Base-by-base conservation (phyloP, 2,329 filamentous ascomycete species). In the Aureobasidium uvarum region DNA sequence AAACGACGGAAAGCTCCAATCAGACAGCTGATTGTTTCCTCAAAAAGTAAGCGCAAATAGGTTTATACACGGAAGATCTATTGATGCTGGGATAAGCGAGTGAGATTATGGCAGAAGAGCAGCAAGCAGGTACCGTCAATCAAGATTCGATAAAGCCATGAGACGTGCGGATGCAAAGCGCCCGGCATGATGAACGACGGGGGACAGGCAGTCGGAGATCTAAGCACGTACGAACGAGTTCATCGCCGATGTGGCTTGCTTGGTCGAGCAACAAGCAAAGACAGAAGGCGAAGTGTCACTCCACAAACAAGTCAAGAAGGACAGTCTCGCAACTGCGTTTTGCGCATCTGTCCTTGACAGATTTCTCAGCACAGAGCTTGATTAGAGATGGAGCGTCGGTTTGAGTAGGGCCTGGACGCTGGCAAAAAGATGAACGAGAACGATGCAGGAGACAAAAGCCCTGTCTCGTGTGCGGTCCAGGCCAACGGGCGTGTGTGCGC, bases 161-260 rank as follows among this genome's bases (percentile, higher is more conserved):
- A 55, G 52, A 55, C 20, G 14, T 41, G 13, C 25, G 23, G 38
- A 43, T 31, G 52, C 20, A 3, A 58, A 45, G 16, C 31, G 39
- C 20, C 5, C 25, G 39, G 28, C 39, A 20, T 43, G 54, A 58
- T 38, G 23, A 20, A 58, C 45, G 16, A 46, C 23, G 54, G 39
- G 36, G 16, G n/a, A 39, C 33, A 36, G 18, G 50, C 36, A n/a
- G 18, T 51, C 14, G 51, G n/a, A 39, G 20, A 46, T 46, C 41
- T 59, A 23, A 41, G 28, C 38, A 38, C 38, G 20, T 43, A n/a
- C 25, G 25, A 16, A 39, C 36, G 25, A 48, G 31, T 20, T n/a
- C 56, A 60, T 60, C 56, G 56, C 28, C 56, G 56, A 60, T 60
- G 41, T 38, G 43, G 41, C 28, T 60, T 48, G 28, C 14, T 28